A percentile compares a stretch with the other conserved stretches of the same genome.
These are phyloP conservation scores for Ambrosia hybrid DNA, from an alignment of 140 eudicot genomes.

Conservation along the genomic window DNA sequence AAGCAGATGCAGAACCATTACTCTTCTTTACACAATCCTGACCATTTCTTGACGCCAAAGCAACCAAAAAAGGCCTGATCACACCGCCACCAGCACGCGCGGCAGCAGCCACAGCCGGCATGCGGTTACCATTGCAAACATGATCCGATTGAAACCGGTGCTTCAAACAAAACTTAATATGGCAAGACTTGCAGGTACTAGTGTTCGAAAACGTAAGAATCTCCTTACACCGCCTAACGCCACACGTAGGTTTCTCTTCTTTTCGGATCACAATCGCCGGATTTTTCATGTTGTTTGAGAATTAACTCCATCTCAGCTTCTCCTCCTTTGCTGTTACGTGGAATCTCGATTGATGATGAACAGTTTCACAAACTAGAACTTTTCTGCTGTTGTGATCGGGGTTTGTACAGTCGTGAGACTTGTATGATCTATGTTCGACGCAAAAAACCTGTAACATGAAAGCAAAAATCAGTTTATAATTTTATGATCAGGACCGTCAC, in stretches of 20 bases:
- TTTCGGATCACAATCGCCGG: constrained; percentile 68
- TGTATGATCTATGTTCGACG: constrained; percentile 73
- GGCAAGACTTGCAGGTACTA: constrained; percentile 62
- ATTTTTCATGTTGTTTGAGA: constrained; percentile 51
- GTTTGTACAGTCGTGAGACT: constrained; percentile 80
- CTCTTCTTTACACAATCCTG: constrained; percentile 57
- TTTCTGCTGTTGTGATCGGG: constrained; percentile 70
- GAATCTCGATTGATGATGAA: constrained; percentile 77
- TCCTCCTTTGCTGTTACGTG: constrained; percentile 39
- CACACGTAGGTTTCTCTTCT: constrained; percentile 75
- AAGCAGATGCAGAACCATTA: constrained; percentile 27
- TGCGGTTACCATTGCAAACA: constrained; percentile 34
- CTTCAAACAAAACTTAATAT: constrained; percentile 63
- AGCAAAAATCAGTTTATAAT: not conserved
- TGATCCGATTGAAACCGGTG: constrained; percentile 84
- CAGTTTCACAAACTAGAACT: constrained; percentile 78
- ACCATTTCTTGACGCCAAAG: constrained; percentile 60
- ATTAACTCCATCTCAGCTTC: constrained; percentile 51
- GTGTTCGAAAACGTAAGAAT: constrained; percentile 77
- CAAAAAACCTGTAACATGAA: constrained; percentile 62
- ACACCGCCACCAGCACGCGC: constrained; percentile 20
- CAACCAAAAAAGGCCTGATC: constrained; percentile 58
- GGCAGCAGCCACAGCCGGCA: constrained; percentile 19
- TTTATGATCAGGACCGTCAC: no score
- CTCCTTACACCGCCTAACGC: constrained; percentile 73